Conservation (phyloP, 2,329 filamentous ascomycete species). For the Hymenoscyphus fructigenus region DNA sequence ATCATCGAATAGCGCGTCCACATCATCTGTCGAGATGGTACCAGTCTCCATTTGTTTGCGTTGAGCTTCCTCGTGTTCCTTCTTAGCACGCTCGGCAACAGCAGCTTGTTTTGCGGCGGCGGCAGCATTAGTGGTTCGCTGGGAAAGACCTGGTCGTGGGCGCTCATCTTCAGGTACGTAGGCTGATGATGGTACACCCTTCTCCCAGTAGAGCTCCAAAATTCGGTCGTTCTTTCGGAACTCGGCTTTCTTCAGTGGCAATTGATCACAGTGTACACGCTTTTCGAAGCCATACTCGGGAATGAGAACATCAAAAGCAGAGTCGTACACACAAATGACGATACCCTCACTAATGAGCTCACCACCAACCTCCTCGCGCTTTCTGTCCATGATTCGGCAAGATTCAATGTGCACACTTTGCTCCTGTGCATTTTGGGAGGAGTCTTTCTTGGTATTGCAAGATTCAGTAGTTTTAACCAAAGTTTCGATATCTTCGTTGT, state of each 20-base stretch:
- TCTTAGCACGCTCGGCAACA: slow-evolving; percentile 74
- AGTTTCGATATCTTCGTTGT: slow-evolving; percentile 82
- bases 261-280: slow-evolving; percentile 96
- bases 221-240: slow-evolving; percentile 95
- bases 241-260: slow-evolving; percentile 98
- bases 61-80: slow-evolving; percentile 86
- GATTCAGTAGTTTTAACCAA: slow-evolving; percentile 90
- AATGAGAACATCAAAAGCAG: slow-evolving; percentile 96
- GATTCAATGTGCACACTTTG: slow-evolving; percentile 99
- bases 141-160: slow-evolving; percentile 75
- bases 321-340: slow-evolving; percentile 96
- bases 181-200: slow-evolving; percentile 92
- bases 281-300: slow-evolving; percentile 99
- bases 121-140: slow-evolving; percentile 71
- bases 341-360: slow-evolving; percentile 95
- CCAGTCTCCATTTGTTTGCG: slow-evolving; percentile 93
- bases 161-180: slow-evolving; percentile 97
- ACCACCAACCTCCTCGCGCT: slow-evolving; percentile 79
- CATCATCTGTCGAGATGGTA: slow-evolving; percentile 88
- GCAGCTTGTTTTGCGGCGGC: slow-evolving; percentile 79
- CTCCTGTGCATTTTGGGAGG: slow-evolving; percentile 93
- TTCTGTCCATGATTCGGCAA: slow-evolving; percentile 93
- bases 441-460: slow-evolving; percentile 99
- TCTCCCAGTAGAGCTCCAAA: slow-evolving; percentile 98
- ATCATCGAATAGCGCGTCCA: slow-evolving; percentile 94